Evolutionary conservation across 1,139 yeast genomes (phyloP).

Genomic region (Yamadazyma dushanensis): DNA sequence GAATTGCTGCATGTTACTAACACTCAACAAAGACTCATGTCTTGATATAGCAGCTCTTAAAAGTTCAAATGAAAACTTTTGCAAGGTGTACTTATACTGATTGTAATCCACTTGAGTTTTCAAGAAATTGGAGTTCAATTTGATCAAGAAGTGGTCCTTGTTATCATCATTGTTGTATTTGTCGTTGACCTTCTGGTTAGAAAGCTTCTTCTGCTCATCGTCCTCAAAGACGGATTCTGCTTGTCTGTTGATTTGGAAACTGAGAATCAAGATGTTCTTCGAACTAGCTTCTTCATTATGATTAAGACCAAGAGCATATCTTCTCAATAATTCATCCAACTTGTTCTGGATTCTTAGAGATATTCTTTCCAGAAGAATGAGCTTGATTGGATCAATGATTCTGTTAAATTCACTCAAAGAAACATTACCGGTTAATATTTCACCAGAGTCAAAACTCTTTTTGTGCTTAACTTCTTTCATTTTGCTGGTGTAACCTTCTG

Average conservation of each 20-base stretch:
- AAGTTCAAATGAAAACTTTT: constrained; percentile 76
- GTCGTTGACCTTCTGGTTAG: constrained; percentile 16
- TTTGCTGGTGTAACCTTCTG: constrained; percentile 82
- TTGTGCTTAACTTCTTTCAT: constrained; percentile 91
- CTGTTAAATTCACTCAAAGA: constrained; percentile 58
- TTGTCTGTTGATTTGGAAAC: constrained; percentile 71
- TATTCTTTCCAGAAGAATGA: constrained; percentile 64
- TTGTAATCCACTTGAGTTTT: constrained; percentile 54
- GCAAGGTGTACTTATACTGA: constrained; percentile 57
- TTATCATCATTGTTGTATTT: constrained; percentile 16
- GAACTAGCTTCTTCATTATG: constrained; percentile 64
- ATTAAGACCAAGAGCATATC: constrained; percentile 75
- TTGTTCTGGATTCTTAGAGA: constrained; percentile 70
- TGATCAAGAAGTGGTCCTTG: constrained; percentile 69
- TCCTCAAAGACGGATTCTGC: constrained; percentile 35
- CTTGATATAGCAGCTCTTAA: constrained; percentile 70
- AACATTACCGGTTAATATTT: constrained; percentile 67
- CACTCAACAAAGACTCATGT: constrained; percentile 56
- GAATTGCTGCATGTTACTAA: constrained; percentile 67
- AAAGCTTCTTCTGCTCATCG: constrained; percentile 7
- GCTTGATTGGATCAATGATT: constrained; percentile 69
- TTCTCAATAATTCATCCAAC: constrained; percentile 73
- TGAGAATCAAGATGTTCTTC: constrained; percentile 62
- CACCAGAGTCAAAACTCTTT: constrained; percentile 87
- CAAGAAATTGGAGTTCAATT: constrained; percentile 58